Base-by-base conservation (phyloP, 225 moss, liverwort and hornwort species). In the Neckera pumila region DNA sequence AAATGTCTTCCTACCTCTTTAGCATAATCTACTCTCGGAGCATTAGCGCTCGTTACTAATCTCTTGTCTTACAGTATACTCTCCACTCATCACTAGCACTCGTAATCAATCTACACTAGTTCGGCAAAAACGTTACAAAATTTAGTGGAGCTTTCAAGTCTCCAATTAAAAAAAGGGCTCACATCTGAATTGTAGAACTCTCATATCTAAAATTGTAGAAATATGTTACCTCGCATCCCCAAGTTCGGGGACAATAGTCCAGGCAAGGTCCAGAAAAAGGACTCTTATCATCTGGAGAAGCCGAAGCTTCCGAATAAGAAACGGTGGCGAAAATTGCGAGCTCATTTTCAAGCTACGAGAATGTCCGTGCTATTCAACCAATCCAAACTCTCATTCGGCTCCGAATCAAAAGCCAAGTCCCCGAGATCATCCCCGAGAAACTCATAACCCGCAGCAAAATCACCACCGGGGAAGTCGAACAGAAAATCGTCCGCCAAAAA, bases 401-500 rank as follows among this genome's bases (percentile, higher is more conserved):
- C 90, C 19, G 56, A 81, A 51, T 91, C 94, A 14, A 95, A 91
- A 10, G 86, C 85, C 5, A 92, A 66, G 66, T 93, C 92, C 7
- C 85, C 94, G n/a, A 93, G 79, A 28, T 78, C 91, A 15, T 89
- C 92, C 14, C 90, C 94, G 25, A 94, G 87, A 30, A 94, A 88
- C 42, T 94, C 95, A 42, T 94, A 91, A 4, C 92, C 92, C 2
- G 95, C 57, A 22, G 92, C 86, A 10, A 91, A 88, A 80, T 92
- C 93, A 22, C 87, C 65, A 53, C 63, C 91, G 7, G 92, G 91
- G 17, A 93, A 91, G 49, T 94, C 94, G 70, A 96, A 94, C 56
- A 94, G 70, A 49, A 96, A 92, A n/a, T 95, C 93, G 45, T 95
- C 93, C 3, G 88, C 42, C 16, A 92, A 26, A 74, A 91, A 92